These are phyloP conservation scores for Straminergon stramineum DNA, from an alignment of 225 moss, liverwort and hornwort species.

Conservation along the genomic window DNA sequence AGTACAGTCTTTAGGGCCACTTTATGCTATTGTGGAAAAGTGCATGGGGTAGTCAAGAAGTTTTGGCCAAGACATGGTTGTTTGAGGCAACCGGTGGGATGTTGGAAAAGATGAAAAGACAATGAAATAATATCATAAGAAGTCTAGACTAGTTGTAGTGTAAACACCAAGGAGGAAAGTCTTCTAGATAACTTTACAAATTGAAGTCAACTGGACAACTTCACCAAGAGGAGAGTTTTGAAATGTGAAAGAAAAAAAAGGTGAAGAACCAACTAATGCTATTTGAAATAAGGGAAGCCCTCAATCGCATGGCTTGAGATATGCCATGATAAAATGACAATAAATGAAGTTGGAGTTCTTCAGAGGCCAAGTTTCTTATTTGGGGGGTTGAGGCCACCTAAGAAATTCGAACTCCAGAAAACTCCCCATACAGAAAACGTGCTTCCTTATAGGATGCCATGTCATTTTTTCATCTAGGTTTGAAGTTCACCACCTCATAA, in stretches of 20 bases:
- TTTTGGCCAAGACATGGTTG: neutral
- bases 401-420: too few species aligned
- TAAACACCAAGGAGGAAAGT: neutral
- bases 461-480: too few species aligned
- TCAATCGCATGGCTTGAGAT: too few species aligned
- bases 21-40: neutral
- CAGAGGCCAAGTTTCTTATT: fast-evolving
- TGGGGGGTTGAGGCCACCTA: fast-evolving
- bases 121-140: neutral
- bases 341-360: too few species aligned
- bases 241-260: too few species aligned
- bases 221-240: neutral
- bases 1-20: fast-evolving
- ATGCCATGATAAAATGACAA: too few species aligned
- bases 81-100: neutral
- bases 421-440: too few species aligned
- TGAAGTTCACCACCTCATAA: too few species aligned
- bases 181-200: neutral
- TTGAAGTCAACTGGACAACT: neutral
- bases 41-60: too few species aligned
- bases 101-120: neutral
- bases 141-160: neutral
- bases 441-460: too few species aligned
- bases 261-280: too few species aligned
- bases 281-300: too few species aligned